Evolutionary conservation across 2,329 filamentous ascomycete genomes (phyloP), one percentile per base, ranked within the genome.

Genomic region (Cryphonectria parasitica): DNA sequence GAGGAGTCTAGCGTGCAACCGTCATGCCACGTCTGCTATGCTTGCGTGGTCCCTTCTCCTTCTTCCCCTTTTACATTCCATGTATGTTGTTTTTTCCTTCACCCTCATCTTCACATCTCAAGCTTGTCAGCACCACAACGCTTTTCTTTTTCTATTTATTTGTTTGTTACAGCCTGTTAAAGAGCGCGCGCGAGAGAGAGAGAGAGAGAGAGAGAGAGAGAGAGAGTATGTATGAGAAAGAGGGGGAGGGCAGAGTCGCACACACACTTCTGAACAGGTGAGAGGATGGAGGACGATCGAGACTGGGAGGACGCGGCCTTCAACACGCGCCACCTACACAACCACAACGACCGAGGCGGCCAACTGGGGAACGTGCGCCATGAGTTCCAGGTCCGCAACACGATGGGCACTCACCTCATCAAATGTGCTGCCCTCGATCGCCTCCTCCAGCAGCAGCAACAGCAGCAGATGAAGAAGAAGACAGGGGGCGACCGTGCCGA

Each of bases 261-360:
- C 41, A 43, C 41, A 43, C 43, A 7, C 43, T 6, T 45, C 22
- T 22, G 17, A 45, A 45, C 43, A 19, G 43, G 5, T 22, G 17
- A 15, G 13, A 64, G 8, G 2, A 72, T 72, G 71, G 66, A 64
- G 15, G 64, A 22, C 15, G 63, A 72, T 22, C 52, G 75, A 17
- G 70, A 73, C 62, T 76, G 75, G 75, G 71, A 76, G 62, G 75
- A 76, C 34, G 61, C 73, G 8, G 74, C 73, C 39, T 70, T 76
- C 60, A 73, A 72, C 6, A 74, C 75, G 15, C 69, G 75, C 31
- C 75, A 76, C 68, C 69, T 76, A 10, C 75, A 76, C 68, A 76
- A 76, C 68, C 75, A 75, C 8, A 68, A 74, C 34, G 72, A 72
- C 43, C 68, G 71, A 17, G 65, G 69, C 28, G 66, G 68, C 39